These are phyloP conservation scores for Xylariaceae sp. DNA, from an alignment of 2,329 filamentous ascomycete genomes.

Conservation along the genomic window DNA sequence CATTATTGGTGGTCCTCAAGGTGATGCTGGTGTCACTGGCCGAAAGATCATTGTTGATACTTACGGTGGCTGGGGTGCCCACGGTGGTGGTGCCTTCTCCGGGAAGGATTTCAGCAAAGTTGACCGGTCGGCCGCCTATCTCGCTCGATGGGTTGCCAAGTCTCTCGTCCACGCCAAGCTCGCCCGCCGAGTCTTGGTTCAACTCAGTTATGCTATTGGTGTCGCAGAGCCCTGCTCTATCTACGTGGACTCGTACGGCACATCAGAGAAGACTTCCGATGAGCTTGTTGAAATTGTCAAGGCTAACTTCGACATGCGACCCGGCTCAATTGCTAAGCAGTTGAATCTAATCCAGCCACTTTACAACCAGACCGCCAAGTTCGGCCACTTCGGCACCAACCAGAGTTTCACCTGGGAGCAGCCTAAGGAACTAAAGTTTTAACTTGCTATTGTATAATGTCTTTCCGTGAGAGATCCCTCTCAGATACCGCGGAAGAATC, in stretches of 20 bases:
- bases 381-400: slow-evolving; percentile 97
- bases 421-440: slow-evolving; percentile 91
- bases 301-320: slow-evolving; percentile 95
- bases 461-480: slow-evolving; percentile 30
- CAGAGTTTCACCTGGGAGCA: slow-evolving; percentile 98
- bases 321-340: slow-evolving; percentile 97
- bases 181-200: slow-evolving; percentile 87
- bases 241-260: slow-evolving; percentile 97
- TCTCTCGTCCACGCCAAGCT: slow-evolving; percentile 87
- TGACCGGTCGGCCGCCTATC: slow-evolving; percentile 95
- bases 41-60: slow-evolving; percentile 99
- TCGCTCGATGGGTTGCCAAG: slow-evolving; percentile 98
- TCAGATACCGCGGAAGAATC: slow-evolving; percentile 36
- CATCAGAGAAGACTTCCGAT: slow-evolving; percentile 80
- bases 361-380: slow-evolving; percentile 98
- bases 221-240: slow-evolving; percentile 96
- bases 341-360: slow-evolving; percentile 93
- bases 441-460: slow-evolving; percentile 43
- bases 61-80: slow-evolving; percentile 99
- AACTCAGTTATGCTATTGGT: slow-evolving; percentile 99
- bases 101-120: slow-evolving; percentile 99
- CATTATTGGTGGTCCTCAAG: slow-evolving; percentile 98
- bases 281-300: slow-evolving; percentile 94
- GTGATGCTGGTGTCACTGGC: slow-evolving; percentile 96
- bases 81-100: slow-evolving; percentile 99